A percentile compares a stretch with the other conserved stretches of the same genome.
These are phyloP conservation scores for Ailanthus altissimus DNA, from an alignment of 345 rosid genomes.

Conservation along the genomic window DNA sequence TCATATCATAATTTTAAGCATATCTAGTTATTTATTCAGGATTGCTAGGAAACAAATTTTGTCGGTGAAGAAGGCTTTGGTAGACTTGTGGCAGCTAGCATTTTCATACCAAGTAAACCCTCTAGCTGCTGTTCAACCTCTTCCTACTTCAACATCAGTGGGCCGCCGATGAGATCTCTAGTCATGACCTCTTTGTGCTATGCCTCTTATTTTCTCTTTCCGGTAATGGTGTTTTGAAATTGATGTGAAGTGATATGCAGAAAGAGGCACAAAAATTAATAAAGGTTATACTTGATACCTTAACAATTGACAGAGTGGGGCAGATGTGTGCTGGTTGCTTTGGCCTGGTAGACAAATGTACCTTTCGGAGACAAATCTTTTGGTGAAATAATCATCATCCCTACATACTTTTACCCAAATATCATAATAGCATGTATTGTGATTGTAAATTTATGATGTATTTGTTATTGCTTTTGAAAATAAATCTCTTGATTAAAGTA, in stretches of 20 bases:
- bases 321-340: background rate
- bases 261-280: no score
- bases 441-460: no score
- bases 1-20: background rate
- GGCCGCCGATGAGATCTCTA: slow-evolving; percentile 14
- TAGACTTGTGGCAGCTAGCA: slow-evolving; percentile 86
- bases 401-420: no score
- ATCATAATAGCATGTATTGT: no score
- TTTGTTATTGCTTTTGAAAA: no score
- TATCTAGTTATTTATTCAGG: slow-evolving; percentile 40
- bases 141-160: slow-evolving; percentile 37
- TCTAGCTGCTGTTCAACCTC: slow-evolving; percentile 81
- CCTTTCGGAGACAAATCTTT: no score
- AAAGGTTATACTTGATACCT: background rate
- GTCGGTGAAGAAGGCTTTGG: slow-evolving; percentile 52
- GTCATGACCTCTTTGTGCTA: background rate
- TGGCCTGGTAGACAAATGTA: no score
- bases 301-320: background rate
- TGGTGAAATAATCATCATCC: no score
- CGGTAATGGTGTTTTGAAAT: background rate
- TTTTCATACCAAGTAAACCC: slow-evolving; percentile 94
- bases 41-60: slow-evolving; percentile 41
- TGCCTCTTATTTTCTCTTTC: background rate
- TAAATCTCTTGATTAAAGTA: no score
- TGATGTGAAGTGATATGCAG: background rate